Conservation (phyloP, 148 eudicot genomes). For the Rheum nobile region DNA sequence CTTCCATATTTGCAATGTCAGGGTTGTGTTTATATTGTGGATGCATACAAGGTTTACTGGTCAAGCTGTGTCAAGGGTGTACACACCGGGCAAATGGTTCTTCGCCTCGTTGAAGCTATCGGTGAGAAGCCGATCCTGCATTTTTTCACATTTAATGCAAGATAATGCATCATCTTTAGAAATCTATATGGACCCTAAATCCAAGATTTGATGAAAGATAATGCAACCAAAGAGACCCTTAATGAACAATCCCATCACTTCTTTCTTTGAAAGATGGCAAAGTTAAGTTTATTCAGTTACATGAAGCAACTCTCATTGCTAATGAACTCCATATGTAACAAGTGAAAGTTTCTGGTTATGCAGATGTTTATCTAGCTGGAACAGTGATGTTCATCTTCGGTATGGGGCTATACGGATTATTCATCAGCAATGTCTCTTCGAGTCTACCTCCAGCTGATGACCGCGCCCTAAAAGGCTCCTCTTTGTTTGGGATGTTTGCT, state of each 20-base stretch:
- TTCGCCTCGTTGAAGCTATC: constrained; percentile 86
- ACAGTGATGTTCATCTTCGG: constrained; percentile 95
- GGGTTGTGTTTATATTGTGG: constrained; percentile 85
- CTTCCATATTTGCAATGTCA: constrained; percentile 13
- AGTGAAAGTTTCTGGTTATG: no score
- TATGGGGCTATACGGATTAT: constrained; percentile 89
- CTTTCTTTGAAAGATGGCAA: not conserved
- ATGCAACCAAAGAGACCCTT: no score
- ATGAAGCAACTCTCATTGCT: no score
- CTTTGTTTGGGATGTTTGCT: constrained; percentile 96
- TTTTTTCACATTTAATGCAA: no score
- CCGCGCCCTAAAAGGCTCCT: constrained; percentile 77
- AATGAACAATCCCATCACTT: no score
- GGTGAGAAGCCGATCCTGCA: no score
- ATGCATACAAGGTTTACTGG: constrained; percentile 84
- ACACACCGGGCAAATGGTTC: constrained; percentile 87
- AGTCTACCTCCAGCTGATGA: constrained; percentile 40
- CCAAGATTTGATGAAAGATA: no score
- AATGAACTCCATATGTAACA: no score
- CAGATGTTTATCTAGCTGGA: constrained; percentile 98
- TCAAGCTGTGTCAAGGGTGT: constrained; percentile 67
- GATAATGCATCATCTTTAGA: no score
- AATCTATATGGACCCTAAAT: no score
- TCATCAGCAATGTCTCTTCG: constrained; percentile 60
- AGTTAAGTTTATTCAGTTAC: not conserved